Percentiles rank a stretch among this genome's conserved stretches.
These are phyloP conservation scores for Tricholoma sp. DNA, from an alignment of 768 basidiomycete species.

Conservation along the genomic window DNA sequence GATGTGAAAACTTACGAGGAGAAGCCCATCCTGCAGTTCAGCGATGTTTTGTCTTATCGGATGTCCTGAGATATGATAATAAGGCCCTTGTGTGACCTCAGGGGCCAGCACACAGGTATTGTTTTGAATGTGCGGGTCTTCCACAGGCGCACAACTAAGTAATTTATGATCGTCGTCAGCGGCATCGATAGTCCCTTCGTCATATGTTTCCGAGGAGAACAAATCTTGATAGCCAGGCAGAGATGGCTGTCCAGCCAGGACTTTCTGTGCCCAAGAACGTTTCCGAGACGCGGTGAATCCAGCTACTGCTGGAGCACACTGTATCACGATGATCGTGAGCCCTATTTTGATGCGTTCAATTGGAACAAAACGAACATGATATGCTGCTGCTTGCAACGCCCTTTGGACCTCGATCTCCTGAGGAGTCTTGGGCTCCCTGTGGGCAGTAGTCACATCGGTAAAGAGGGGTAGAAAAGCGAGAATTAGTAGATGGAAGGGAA, in stretches of 20 bases:
- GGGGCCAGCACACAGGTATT: conserved; percentile 52
- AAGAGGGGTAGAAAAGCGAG: conserved; percentile 18
- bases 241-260: conserved; percentile 32
- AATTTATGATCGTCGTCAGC: conserved; percentile 25
- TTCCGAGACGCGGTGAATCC: conserved; percentile 46
- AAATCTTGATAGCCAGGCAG: conserved; percentile 38
- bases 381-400: conserved; percentile 46
- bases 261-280: conserved; percentile 41
- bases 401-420: conserved; percentile 45
- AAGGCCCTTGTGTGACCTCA: conserved; percentile 50
- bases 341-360: background rate
- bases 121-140: conserved; percentile 45
- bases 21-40: conserved; percentile 44
- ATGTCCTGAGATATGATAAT: conserved; percentile 46
- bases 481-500: conserved; percentile 1
- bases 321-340: background rate
- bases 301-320: conserved; percentile 52
- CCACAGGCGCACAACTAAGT: conserved; percentile 42
- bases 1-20: conserved; percentile 31
- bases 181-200: conserved; percentile 19
- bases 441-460: conserved; percentile 24
- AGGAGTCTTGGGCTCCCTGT: conserved; percentile 38
- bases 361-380: conserved; percentile 32
- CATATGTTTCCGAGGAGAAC: conserved; percentile 34
- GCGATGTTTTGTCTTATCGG: conserved; percentile 52